phyloP scores from a whole-genome alignment of 148 eudicot genomes.

The Silene uniflora region DNA sequence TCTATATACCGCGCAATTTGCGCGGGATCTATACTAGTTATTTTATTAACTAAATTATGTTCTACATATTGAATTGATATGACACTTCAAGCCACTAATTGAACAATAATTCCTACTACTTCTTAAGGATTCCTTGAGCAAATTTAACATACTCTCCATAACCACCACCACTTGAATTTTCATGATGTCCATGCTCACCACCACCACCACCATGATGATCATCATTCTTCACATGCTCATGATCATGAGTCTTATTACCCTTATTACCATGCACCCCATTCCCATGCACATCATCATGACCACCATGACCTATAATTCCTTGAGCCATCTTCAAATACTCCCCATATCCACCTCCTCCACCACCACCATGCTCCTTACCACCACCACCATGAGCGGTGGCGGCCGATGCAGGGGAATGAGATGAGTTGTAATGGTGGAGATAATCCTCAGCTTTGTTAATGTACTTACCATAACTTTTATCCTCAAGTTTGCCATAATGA shows the following conservation, averaged over 20 bases:
- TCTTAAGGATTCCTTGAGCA: conserved; percentile 30
- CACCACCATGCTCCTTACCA: not conserved
- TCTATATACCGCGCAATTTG: too few relatives aligned
- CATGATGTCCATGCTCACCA: not conserved
- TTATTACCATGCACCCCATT: too few relatives aligned
- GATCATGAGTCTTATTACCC: too few relatives aligned
- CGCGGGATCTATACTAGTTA: too few relatives aligned
- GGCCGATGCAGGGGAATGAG: conserved; percentile 9
- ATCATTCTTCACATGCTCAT: not conserved
- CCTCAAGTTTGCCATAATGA: conserved; percentile 36
- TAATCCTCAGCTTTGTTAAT: conserved; percentile 35
- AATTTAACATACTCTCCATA: conserved; percentile 25
- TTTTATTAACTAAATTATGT: too few relatives aligned
- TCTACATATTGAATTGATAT: too few relatives aligned
- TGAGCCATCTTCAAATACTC: not conserved
- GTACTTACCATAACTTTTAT: conserved; percentile 31
- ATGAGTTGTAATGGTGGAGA: conserved; percentile 28
- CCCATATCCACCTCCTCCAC: not conserved
- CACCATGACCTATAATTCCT: not conserved
- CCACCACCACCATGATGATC: conserved; percentile 5
- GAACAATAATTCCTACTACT: not conserved
- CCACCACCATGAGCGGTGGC: not conserved
- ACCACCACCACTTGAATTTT: not conserved
- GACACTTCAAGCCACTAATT: too few relatives aligned
- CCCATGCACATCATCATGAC: not conserved